Evolutionary conservation across 306 rosid species (phyloP).

Genomic region (Medicago lupulina): DNA sequence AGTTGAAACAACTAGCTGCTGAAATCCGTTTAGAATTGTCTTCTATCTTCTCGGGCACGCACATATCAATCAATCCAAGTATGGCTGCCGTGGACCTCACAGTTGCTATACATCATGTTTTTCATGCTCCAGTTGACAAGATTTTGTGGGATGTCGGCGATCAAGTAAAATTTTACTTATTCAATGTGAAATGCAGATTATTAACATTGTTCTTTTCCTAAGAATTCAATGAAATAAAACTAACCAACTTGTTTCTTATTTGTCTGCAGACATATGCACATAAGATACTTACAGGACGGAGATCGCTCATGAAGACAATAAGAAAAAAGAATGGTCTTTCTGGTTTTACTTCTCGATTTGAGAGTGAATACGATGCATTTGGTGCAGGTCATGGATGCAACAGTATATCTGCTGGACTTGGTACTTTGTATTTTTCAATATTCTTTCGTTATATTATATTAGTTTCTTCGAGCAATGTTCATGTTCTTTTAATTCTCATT

Average conservation of each 20-base stretch:
- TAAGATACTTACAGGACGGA: slow-evolving; percentile 92
- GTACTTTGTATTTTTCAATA: slow-evolving; percentile 53
- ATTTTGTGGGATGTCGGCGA: slow-evolving; percentile 92
- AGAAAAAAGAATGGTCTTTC: slow-evolving; percentile 77
- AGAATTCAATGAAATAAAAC: slow-evolving; percentile 15
- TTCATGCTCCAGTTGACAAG: slow-evolving; percentile 89
- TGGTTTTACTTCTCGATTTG: slow-evolving; percentile 67
- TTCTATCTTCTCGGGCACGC: slow-evolving; percentile 51
- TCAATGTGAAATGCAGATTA: slow-evolving; percentile 13
- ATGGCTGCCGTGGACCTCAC: slow-evolving; percentile 82
- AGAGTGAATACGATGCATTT: slow-evolving; percentile 91
- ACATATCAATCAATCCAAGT: slow-evolving; percentile 59
- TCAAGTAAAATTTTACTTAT: slow-evolving; percentile 66
- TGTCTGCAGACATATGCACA: slow-evolving; percentile 80
- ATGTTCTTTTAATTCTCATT: slow-evolving; percentile 3
- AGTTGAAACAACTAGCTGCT: slow-evolving; percentile 77
- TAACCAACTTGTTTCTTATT: slow-evolving; percentile 12
- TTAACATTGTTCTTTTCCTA: slow-evolving; percentile 11
- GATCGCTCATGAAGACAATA: slow-evolving; percentile 68
- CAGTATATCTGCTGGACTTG: slow-evolving; percentile 96
- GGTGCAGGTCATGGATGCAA: slow-evolving; percentile 97
- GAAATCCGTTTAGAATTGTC: slow-evolving; percentile 80
- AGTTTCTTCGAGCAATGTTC: slow-evolving; percentile 4
- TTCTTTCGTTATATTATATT: slow-evolving; percentile 15
- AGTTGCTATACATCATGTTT: slow-evolving; percentile 88